Evolutionary conservation across 495 filamentous ascomycete genomes (phyloP), one percentile per base, ranked within the genome.

Genomic region (Neurospora sp.): DNA sequence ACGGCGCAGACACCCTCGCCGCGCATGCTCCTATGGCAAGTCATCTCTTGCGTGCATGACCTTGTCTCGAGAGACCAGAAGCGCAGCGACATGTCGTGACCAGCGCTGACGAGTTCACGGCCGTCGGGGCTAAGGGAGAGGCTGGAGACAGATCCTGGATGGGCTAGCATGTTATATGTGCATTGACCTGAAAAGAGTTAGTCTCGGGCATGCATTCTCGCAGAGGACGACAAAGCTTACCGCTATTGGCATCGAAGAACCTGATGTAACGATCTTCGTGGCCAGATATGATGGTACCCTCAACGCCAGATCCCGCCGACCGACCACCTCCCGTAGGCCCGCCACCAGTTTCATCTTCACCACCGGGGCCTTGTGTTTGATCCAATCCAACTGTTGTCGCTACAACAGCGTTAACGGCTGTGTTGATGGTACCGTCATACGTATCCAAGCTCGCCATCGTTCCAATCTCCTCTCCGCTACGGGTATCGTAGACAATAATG

Each of bases 61-160:
- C 96, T 88, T 80, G 95, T 99, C 80, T 99, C 96, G 22, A 99
- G 87, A n/a, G 90, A 92, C 96, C 96, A 99, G 86, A 99, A 98
- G 18, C 96, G 91, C 70, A 99, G 87, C 72, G 91, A 92, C 69
- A 95, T 94, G 77, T 99, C 96, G 80, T 99, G 96, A 68, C 96
- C 96, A 11, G 93, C 96, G 71, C 93, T 96, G 66, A 99, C 96
- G 8, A 98, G 91, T 86, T 99, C 96, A 61, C 91, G 89, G 38
- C 94, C 94, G 77, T 97, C 94, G 12, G 96, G 95, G 73, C 92
- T 96, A 39, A 99, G 88, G 0, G 92, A 94, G 18, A 99, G 88
- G 14, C 92, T 89, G 16, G 96, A 94, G 76, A 98, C 97, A 46
- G 96, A 89, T 4, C 94, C 91, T 3, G 95, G 93, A 79, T 99